These are phyloP conservation scores for Solanum piurae DNA, from an alignment of 257 asterid species.

Conservation along the genomic window DNA sequence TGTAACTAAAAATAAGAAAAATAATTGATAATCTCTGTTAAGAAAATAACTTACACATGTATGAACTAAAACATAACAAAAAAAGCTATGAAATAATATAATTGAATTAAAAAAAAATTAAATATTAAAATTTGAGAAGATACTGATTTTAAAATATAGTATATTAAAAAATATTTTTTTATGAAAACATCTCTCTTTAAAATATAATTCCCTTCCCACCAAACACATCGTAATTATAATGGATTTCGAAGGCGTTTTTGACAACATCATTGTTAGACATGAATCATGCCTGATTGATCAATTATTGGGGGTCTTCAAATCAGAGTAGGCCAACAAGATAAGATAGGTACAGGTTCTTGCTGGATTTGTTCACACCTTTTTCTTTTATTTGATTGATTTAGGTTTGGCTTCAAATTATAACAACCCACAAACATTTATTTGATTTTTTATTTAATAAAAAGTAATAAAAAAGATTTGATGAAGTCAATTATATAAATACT, in stretches of 20 bases:
- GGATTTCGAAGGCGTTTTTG: background rate
- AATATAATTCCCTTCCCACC: background rate
- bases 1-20: background rate
- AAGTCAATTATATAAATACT: background rate
- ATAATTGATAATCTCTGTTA: too few relatives aligned
- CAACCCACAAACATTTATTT: background rate
- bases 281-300: background rate
- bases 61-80: background rate
- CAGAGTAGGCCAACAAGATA: background rate
- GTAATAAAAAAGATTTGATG: background rate
- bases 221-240: background rate
- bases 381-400: background rate
- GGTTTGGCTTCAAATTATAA: background rate
- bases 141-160: background rate
- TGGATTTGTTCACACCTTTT: background rate
- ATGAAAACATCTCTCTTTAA: background rate
- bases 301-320: background rate
- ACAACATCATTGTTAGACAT: background rate
- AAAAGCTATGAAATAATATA: too few relatives aligned
- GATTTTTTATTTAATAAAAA: background rate
- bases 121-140: too few relatives aligned
- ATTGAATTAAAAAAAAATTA: too few relatives aligned
- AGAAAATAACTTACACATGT: background rate
- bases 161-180: background rate
- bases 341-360: background rate